Evolutionary conservation across 2,329 filamentous ascomycete genomes (phyloP), one percentile per base, ranked within the genome.

Genomic region (Penicillium sp.): DNA sequence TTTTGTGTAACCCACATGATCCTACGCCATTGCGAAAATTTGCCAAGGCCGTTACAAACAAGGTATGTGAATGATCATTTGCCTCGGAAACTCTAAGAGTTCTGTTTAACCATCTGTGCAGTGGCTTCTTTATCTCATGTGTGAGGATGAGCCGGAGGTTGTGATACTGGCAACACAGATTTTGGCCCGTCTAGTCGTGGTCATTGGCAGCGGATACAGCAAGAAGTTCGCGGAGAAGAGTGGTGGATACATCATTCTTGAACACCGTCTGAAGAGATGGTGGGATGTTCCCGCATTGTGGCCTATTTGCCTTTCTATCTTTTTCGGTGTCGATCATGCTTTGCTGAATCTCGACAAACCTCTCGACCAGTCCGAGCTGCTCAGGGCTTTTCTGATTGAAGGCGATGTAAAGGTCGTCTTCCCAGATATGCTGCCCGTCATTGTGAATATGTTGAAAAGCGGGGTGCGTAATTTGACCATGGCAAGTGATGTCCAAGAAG

Each of bases 11-110:
- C 58, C 84, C 85, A 64, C 82, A 82, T 23, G 90, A 87, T 60
- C 75, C 82, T 10, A 78, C 78, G 15, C 86, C 88, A 58, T 88
- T 96, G 53, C 85, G 87, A 67, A 94, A 91, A 65, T 97, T 99
- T 77, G 90, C 91, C 6, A 89, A 88, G 67, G 95, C 93, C 1
- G 93, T 99, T 9, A 97, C 93, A 23, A 96, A 96, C 64, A 96
- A 96, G 82, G 89, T 91, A 77, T 67, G 79, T 72, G 23, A 23
- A 9, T 29, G 15, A 10, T 25, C 16, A 7, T 10, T 35, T 50
- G 8, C 12, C 16, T 9, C 25, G 38, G 29, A 32, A 42, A 25
- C 6, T 25, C 25, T 25, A 25, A 56, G 21, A 62, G 40, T 21
- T 23, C 25, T 16, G 42, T 35, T 50, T 59, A 37, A 60, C 52